Percentiles rank a stretch among this genome's conserved stretches.
phyloP scores from a whole-genome alignment of 2,329 filamentous ascomycete species.

The Apiospora malaysiana region DNA sequence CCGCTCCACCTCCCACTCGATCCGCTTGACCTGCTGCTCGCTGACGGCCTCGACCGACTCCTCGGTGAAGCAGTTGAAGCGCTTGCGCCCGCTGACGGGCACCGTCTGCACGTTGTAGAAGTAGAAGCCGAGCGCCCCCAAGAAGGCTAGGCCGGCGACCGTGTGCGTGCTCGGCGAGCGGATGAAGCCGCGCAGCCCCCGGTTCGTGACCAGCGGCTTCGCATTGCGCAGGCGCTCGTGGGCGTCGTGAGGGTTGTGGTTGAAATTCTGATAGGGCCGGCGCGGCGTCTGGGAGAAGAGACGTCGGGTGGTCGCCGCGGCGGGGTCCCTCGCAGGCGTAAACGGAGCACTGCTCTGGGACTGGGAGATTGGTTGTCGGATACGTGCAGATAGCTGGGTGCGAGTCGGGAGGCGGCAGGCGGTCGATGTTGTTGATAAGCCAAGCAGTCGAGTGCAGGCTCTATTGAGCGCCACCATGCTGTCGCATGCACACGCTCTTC shows the following conservation, averaged over 20 bases:
- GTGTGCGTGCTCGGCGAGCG: slow-evolving; percentile 46
- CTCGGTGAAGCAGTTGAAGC: slow-evolving; percentile 73
- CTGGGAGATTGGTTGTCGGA: not conserved
- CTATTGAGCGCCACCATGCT: slow-evolving; percentile 1
- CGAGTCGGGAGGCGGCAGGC: not conserved
- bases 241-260: slow-evolving; percentile 26
- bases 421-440: not conserved
- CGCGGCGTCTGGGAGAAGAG: slow-evolving; percentile 27
- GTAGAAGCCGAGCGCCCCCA: slow-evolving; percentile 64
- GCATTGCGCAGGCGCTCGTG: slow-evolving; percentile 37
- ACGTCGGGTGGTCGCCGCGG: slow-evolving; percentile 17
- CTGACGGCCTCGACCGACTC: slow-evolving; percentile 59
- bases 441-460: not conserved
- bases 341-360: not conserved
- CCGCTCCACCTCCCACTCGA: slow-evolving; percentile 60
- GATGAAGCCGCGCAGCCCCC: slow-evolving; percentile 39
- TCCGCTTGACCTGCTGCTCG: slow-evolving; percentile 59
- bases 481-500: not conserved
- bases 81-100: slow-evolving; percentile 71
- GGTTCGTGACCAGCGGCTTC: slow-evolving; percentile 46
- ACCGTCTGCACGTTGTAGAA: slow-evolving; percentile 73
- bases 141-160: slow-evolving; percentile 47
- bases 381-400: not conserved
- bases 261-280: not conserved
- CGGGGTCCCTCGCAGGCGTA: not conserved